Conservation (phyloP, 495 filamentous ascomycete genomes). For the Lasiosphaeria hispida region DNA sequence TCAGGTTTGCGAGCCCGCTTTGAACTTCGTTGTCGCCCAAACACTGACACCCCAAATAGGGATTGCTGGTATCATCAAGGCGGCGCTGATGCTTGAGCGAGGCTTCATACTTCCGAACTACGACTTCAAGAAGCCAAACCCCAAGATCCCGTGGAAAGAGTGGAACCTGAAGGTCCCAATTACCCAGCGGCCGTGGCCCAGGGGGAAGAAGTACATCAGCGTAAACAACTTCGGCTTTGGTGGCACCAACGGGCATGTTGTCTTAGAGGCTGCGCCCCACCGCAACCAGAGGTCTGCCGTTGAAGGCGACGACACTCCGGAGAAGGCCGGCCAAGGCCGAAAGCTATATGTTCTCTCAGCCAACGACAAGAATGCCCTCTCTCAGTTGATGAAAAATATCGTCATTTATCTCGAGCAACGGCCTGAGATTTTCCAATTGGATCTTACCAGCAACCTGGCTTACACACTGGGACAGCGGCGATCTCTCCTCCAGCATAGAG, state of each 20-base stretch:
- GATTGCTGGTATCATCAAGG: constrained; percentile 57
- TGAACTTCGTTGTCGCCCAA: no score
- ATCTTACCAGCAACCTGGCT: constrained; percentile 38
- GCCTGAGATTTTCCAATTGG: constrained; percentile 45
- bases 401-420: constrained; percentile 48
- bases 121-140: constrained; percentile 53
- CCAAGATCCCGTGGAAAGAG: constrained; percentile 46
- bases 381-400: constrained; percentile 42
- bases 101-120: constrained; percentile 49
- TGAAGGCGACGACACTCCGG: constrained; percentile 21
- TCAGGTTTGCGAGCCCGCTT: constrained; percentile 24
- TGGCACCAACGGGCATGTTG: constrained; percentile 56
- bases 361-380: constrained; percentile 43
- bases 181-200: constrained; percentile 35
- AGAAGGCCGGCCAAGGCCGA: constrained; percentile 26
- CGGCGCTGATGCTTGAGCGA: constrained; percentile 53
- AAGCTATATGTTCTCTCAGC: constrained; percentile 48
- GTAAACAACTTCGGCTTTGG: constrained; percentile 47
- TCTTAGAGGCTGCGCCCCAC: constrained; percentile 46
- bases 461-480: constrained; percentile 44
- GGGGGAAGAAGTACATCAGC: constrained; percentile 37
- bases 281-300: constrained; percentile 12
- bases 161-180: constrained; percentile 44
- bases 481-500: constrained; percentile 40
- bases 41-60: constrained; percentile 29